Evolutionary conservation across 2,329 filamentous ascomycete species (phyloP).

Genomic region (Colletotrichum eremochloae): DNA sequence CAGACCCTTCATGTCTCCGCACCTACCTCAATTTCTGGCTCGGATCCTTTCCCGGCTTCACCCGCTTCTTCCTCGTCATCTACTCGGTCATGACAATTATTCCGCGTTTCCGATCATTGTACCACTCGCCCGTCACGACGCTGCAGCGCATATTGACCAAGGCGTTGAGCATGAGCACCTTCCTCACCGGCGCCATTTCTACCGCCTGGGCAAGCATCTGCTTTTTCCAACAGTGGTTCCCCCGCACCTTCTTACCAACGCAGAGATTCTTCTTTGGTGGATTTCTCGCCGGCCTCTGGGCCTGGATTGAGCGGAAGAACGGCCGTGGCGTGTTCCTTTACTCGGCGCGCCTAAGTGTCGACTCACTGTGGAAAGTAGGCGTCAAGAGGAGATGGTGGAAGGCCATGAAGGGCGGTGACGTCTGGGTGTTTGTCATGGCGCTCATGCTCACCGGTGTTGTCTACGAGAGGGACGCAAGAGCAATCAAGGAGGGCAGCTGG

Average conservation of each 20-base stretch:
- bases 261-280: conserved; percentile 93
- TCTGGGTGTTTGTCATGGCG: conserved; percentile 84
- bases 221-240: conserved; percentile 85
- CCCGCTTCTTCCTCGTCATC: conserved; percentile 81
- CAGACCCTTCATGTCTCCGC: conserved; percentile 87
- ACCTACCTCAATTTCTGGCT: conserved; percentile 92
- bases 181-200: conserved; percentile 86
- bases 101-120: conserved; percentile 75
- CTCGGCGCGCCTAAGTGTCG: conserved; percentile 80
- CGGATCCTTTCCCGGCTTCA: conserved; percentile 81
- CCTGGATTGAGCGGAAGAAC: conserved; percentile 77
- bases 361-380: conserved; percentile 93
- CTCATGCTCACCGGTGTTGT: conserved; percentile 83
- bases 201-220: conserved; percentile 92
- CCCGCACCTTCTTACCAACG: conserved; percentile 79
- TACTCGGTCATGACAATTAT: conserved; percentile 78
- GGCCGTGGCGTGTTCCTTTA: conserved; percentile 82
- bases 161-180: conserved; percentile 81
- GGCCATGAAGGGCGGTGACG: conserved; percentile 84
- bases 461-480: conserved; percentile 78
- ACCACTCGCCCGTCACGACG: conserved; percentile 76
- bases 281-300: conserved; percentile 87
- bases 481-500: conserved; percentile 75
- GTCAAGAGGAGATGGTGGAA: conserved; percentile 91
- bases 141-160: conserved; percentile 75